Conservation (phyloP, 495 filamentous ascomycete genomes). For the Umbilicaria muhlenbergii region DNA sequence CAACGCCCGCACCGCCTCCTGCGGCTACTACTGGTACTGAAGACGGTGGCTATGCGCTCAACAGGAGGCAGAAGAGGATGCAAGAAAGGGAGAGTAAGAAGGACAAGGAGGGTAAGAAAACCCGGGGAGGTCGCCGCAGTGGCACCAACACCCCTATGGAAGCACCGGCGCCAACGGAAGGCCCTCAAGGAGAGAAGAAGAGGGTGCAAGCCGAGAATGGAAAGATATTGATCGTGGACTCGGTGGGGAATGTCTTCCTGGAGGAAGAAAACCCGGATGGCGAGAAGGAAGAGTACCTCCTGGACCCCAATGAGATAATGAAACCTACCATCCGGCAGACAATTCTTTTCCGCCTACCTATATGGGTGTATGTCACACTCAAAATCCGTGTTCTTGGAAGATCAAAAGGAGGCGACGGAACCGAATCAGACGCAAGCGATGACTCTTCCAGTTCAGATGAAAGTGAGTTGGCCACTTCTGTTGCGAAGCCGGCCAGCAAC, state of each 20-base stretch:
- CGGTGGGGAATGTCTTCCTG: constrained; percentile 76
- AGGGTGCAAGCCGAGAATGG: constrained; percentile 84
- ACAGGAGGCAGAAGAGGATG: constrained; percentile 73
- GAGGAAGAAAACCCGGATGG: constrained; percentile 84
- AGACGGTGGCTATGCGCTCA: constrained; percentile 46
- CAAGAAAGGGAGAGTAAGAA: constrained; percentile 69
- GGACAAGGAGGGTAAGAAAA: constrained; percentile 25
- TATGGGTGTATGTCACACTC: constrained; percentile 45
- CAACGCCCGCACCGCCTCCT: constrained; percentile 22
- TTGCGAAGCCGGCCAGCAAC: not conserved
- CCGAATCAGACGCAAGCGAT: not conserved
- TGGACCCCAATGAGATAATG: constrained; percentile 59
- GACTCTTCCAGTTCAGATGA: not conserved
- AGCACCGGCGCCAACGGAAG: constrained; percentile 21
- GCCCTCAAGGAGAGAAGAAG: constrained; percentile 57
- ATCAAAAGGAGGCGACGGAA: not conserved
- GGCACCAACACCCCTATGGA: constrained; percentile 35
- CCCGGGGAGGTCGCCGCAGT: constrained; percentile 17
- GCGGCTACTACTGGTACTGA: constrained; percentile 22
- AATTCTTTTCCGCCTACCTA: constrained; percentile 48
- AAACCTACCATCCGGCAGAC: constrained; percentile 54
- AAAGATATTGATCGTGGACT: constrained; percentile 86
- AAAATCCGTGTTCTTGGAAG: constrained; percentile 35
- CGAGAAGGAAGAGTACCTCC: constrained; percentile 59
- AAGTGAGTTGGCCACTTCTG: not conserved